Evolutionary conservation across 2,329 filamentous ascomycete species (phyloP).

Genomic region (Alternaria dauci): DNA sequence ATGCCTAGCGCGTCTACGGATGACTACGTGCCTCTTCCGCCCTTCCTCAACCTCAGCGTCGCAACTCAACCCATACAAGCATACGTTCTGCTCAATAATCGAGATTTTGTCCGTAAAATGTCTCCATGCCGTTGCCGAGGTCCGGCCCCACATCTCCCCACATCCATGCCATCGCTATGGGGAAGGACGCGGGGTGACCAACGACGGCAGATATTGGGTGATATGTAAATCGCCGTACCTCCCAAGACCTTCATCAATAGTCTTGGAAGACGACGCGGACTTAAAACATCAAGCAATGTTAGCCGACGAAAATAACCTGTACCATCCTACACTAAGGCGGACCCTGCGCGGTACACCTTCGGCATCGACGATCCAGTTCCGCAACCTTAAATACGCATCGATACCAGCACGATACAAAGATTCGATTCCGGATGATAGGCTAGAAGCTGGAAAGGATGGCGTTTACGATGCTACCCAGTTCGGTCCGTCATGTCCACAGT

Average conservation of each 20-base stretch:
- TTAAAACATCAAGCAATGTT: not conserved
- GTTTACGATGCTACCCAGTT: slow-evolving; percentile 46
- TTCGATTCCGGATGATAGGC: slow-evolving; percentile 27
- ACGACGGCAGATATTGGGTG: not conserved
- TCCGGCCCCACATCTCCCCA: slow-evolving; percentile 19
- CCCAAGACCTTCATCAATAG: not conserved
- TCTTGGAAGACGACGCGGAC: not conserved
- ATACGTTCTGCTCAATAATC: not conserved
- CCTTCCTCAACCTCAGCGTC: not conserved
- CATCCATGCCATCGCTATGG: slow-evolving; percentile 2
- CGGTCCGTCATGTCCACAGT: slow-evolving; percentile 51
- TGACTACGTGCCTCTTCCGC: not conserved
- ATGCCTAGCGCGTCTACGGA: not conserved
- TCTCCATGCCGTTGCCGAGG: slow-evolving; percentile 9
- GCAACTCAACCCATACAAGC: not conserved
- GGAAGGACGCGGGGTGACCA: not conserved
- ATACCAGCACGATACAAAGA: slow-evolving; percentile 47
- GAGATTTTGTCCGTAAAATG: not conserved
- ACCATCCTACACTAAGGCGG: slow-evolving; percentile 25
- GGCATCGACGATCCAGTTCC: slow-evolving; percentile 40
- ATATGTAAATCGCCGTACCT: not conserved
- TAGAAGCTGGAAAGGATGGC: slow-evolving; percentile 15
- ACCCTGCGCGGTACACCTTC: slow-evolving; percentile 31
- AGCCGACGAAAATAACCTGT: slow-evolving; percentile 2
- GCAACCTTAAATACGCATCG: slow-evolving; percentile 48